Base-by-base conservation (phyloP, 1,139 yeast genomes). In the Nakaseomyces sp. region DNA sequence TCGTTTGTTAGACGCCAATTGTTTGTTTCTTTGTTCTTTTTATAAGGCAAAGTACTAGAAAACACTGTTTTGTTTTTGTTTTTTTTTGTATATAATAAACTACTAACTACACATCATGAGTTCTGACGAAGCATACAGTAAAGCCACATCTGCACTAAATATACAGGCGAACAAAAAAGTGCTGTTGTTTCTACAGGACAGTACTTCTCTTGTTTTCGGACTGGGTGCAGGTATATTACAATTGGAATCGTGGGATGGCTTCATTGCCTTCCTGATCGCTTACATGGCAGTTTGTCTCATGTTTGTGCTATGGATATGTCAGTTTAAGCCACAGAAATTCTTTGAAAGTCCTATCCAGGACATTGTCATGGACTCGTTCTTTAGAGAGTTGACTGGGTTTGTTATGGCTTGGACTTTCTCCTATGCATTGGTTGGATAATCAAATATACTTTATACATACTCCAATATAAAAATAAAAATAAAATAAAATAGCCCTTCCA, bases 401-500 rank as follows among this genome's bases (percentile, higher is more conserved):
- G 70, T 83, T 22, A 81, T 86, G 81, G 78, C 83, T 71, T 86
- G 95, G 95, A 83, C 95, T 51, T 69, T 86, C 58, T 76, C 81
- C 39, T 81, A 77, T 64, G 93, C 91, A 0, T 65, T 86, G 53
- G 69, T 72, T 8, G 71, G 70, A 41, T 70, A 66, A 40, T n/a
- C n/a, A n/a, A n/a, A 29, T 29, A 13, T 29, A 6, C 10, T 7
- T 29, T 15, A 5, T 15, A 13, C 18, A 7, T 29, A 6, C 17
- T 13, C 15, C 13, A 13, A 29, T 13, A 29, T 13, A 5, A 13
- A 29, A 6, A 29, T 15, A 15, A 29, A 13, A 15, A 5, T 4
- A 6, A 15, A 7, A 29, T 29, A 29, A 29, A 6, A 29, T 22
- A 22, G n/a, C n/a, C n/a, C n/a, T n/a, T n/a, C n/a, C n/a, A n/a